Evolutionary conservation across 192 early-diverging fungal genomes (phyloP).

Genomic region (Funneliformis geosporum): DNA sequence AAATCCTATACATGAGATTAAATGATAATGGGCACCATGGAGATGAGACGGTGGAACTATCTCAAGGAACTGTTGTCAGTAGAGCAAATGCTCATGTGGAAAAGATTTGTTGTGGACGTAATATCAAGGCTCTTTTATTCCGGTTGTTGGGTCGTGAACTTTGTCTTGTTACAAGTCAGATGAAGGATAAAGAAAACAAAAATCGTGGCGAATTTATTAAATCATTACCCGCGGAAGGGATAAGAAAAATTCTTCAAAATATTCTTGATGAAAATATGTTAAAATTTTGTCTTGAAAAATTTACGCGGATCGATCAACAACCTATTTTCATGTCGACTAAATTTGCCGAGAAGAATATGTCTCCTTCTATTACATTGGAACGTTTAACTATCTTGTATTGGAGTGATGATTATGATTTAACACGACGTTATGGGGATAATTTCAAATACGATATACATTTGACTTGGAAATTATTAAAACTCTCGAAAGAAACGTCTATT

Average conservation of each 20-base stretch:
- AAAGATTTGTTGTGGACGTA: neutral
- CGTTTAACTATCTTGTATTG: constrained; percentile 2
- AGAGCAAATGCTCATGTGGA: neutral
- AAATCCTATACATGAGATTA: constrained; percentile 35
- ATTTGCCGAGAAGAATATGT: neutral
- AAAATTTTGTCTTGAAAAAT: constrained; percentile 15
- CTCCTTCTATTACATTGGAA: constrained; percentile 7
- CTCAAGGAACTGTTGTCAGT: constrained; percentile 3
- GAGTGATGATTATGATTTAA: constrained; percentile 34
- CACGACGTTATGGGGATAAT: constrained; percentile 39
- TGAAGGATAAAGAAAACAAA: neutral
- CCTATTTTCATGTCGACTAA: neutral
- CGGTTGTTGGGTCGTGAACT: constrained; percentile 10
- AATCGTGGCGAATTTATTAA: neutral
- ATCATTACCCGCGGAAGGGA: neutral
- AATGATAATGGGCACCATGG: neutral
- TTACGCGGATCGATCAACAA: constrained; percentile 15
- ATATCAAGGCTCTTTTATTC: constrained; percentile 13
- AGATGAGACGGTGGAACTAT: neutral
- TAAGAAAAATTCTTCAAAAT: constrained; percentile 9
- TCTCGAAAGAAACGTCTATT: neutral
- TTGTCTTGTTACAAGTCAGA: neutral
- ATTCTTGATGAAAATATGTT: constrained; percentile 7
- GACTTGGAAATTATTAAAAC: constrained; percentile 16
- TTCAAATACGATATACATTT: constrained; percentile 43